Percentiles rank a stretch among this genome's conserved stretches.
Evolutionary conservation across 164 flowering plant genomes (phyloP).

Genomic region (Nelumbo lutea): DNA sequence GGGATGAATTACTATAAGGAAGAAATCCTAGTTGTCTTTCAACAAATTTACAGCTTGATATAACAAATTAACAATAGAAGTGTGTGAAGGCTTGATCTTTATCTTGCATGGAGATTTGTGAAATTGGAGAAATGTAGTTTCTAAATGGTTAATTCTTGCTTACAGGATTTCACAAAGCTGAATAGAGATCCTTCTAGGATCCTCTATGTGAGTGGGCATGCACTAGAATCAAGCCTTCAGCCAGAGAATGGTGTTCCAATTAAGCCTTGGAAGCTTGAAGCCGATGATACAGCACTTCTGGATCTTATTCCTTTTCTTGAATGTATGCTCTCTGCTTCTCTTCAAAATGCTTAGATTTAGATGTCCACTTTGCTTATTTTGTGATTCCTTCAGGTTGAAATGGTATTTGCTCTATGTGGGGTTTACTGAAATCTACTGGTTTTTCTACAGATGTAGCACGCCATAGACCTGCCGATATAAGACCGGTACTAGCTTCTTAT

Average conservation of each 20-base stretch:
- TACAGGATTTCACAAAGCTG: slow-evolving; percentile 81
- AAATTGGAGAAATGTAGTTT: not conserved
- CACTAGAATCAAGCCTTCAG: slow-evolving; percentile 69
- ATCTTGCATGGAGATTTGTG: not conserved
- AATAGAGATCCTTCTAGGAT: slow-evolving; percentile 79
- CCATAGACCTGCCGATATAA: slow-evolving; percentile 73
- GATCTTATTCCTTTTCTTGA: slow-evolving; percentile 92
- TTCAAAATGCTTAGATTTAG: not conserved
- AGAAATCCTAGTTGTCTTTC: too few relatives aligned
- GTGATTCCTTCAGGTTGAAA: not conserved
- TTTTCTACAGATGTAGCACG: slow-evolving; percentile 70
- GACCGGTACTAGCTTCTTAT: slow-evolving; percentile 77
- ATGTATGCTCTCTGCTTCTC: slow-evolving; percentile 39
- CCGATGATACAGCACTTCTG: slow-evolving; percentile 67
- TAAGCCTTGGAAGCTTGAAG: slow-evolving; percentile 75
- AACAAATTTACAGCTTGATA: too few relatives aligned
- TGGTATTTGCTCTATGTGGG: not conserved
- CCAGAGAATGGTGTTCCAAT: slow-evolving; percentile 70
- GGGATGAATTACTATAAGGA: too few relatives aligned
- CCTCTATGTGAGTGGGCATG: slow-evolving; percentile 82
- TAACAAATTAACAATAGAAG: too few relatives aligned
- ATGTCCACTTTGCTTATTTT: not conserved
- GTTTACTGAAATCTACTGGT: not conserved
- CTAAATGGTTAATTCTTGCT: slow-evolving; percentile 11
- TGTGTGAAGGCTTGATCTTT: too few relatives aligned